Conservation (phyloP, 2,329 filamentous ascomycete species). For the Rhynchosporium secalis region DNA sequence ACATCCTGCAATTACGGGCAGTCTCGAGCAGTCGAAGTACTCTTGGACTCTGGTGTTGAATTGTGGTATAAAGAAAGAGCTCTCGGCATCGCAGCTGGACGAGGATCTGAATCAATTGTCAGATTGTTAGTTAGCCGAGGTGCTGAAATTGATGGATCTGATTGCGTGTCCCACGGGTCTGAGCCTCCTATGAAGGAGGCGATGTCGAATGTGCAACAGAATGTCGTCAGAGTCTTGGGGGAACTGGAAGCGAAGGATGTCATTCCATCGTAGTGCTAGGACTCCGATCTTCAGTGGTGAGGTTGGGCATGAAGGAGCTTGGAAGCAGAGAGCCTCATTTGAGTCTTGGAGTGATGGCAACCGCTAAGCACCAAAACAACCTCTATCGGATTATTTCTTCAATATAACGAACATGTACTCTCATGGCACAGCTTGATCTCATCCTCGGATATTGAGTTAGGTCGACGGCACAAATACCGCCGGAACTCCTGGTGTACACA, state of each 20-base stretch:
- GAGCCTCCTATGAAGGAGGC: conserved; percentile 1
- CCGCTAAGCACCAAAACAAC: too few relatives aligned
- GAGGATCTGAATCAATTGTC: conserved; percentile 1
- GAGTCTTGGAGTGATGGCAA: too few relatives aligned
- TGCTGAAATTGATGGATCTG: not conserved
- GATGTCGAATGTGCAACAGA: not conserved
- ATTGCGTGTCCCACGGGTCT: not conserved
- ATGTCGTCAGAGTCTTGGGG: not conserved
- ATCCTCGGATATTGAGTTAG: too few relatives aligned
- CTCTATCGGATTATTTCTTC: too few relatives aligned
- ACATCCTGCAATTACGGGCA: not conserved
- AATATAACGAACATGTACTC: too few relatives aligned
- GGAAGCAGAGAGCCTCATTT: too few relatives aligned
- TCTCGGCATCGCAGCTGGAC: not conserved
- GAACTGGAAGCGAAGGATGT: conserved; percentile 1
- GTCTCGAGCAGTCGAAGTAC: not conserved
- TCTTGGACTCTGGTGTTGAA: conserved; percentile 5
- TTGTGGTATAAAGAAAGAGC: conserved; percentile 3
- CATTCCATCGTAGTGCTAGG: not conserved
- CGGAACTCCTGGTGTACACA: too few relatives aligned
- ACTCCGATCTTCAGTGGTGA: not conserved
- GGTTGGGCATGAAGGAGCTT: too few relatives aligned
- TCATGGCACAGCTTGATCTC: too few relatives aligned
- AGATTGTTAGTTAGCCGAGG: not conserved
- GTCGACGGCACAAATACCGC: too few relatives aligned